phyloP scores from a whole-genome alignment of 2,329 filamentous ascomycete species.

The Aureobasidium pullulans region DNA sequence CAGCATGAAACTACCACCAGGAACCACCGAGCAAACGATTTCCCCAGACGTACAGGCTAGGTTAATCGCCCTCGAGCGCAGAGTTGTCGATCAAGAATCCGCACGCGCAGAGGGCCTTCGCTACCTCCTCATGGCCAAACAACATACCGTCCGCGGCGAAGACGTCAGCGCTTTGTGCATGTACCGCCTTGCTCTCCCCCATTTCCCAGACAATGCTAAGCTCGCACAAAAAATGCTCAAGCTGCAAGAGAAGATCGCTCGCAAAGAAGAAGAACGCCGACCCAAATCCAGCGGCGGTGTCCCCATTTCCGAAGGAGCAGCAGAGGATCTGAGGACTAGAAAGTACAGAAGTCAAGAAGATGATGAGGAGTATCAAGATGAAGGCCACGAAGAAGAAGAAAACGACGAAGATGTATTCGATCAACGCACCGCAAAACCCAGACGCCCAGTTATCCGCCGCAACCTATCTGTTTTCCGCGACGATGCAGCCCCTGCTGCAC shows the following conservation, averaged over 20 bases:
- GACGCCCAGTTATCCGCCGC: constrained; percentile 3
- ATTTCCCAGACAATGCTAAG: constrained; percentile 80
- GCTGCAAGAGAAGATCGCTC: constrained; percentile 44
- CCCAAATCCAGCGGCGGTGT: background rate
- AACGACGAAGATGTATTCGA: constrained; percentile 9
- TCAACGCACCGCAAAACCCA: background rate
- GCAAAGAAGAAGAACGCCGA: constrained; percentile 21
- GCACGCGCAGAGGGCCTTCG: constrained; percentile 79
- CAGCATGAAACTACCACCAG: constrained; percentile 45
- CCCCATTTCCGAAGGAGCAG: background rate
- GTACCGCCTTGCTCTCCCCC: constrained; percentile 77
- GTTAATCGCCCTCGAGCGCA: constrained; percentile 75
- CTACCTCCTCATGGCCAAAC: constrained; percentile 81
- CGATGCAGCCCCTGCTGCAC: background rate
- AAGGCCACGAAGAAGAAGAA: constrained; percentile 11
- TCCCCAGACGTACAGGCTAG: constrained; percentile 73
- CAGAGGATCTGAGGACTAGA: too few relatives aligned
- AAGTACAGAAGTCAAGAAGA: too few relatives aligned
- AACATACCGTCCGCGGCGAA: constrained; percentile 79
- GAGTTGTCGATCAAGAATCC: constrained; percentile 65
- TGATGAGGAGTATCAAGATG: background rate
- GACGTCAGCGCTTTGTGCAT: constrained; percentile 70
- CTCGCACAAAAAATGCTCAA: constrained; percentile 50
- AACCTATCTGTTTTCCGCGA: constrained; percentile 12
- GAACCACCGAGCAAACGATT: constrained; percentile 39